A percentile compares a stretch with the other conserved stretches of the same genome.
Evolutionary conservation across 2,329 filamentous ascomycete species (phyloP).

Genomic region (Apiospora arundinis): DNA sequence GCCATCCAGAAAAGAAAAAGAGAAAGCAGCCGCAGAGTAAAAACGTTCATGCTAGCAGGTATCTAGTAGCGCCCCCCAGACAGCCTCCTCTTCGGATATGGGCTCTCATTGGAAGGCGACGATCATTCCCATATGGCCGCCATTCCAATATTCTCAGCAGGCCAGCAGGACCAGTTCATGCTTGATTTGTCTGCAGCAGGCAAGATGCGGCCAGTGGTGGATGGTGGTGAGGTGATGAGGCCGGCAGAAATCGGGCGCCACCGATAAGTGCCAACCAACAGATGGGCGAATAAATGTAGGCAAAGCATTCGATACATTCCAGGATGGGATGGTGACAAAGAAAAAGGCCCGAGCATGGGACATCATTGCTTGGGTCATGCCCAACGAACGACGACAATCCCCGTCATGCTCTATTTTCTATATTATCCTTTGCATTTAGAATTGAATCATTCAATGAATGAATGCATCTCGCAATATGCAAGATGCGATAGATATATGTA

Average conservation of each 20-base stretch:
- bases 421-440: not conserved
- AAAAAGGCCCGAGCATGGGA: not conserved
- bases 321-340: slow-evolving; percentile 10
- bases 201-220: not conserved
- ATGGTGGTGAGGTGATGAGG: slow-evolving; percentile 6
- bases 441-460: not conserved
- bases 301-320: not conserved
- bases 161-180: not conserved
- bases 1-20: not conserved
- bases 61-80: not conserved
- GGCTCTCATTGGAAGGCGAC: not conserved
- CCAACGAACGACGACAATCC: not conserved
- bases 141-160: not conserved
- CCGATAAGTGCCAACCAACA: not conserved
- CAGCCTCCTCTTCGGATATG: not conserved
- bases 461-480: not conserved
- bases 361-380: not conserved
- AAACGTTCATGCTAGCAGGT: not conserved
- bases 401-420: not conserved
- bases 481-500: not conserved
- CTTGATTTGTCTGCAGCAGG: not conserved
- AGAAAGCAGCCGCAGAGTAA: not conserved
- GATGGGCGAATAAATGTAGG: slow-evolving; percentile 4
- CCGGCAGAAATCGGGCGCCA: slow-evolving; percentile 16
- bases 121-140: not conserved